Percentiles rank a stretch among this genome's conserved stretches.
phyloP scores from a whole-genome alignment of 2,329 filamentous ascomycete genomes.

The Fusarium staphyleae region DNA sequence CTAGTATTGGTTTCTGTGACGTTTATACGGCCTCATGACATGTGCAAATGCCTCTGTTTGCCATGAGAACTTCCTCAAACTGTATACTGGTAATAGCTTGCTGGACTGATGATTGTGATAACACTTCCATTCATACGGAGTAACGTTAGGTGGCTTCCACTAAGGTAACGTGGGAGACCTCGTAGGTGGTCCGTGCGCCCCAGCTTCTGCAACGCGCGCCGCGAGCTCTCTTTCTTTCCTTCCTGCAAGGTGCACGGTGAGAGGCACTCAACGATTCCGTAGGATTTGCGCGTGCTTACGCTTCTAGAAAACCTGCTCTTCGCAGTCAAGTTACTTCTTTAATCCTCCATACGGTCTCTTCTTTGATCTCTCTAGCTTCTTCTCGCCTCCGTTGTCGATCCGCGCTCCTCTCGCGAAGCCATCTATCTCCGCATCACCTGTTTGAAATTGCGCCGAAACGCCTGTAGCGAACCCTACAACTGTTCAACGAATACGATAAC shows the following conservation, averaged over 20 bases:
- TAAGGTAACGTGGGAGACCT: constrained; percentile 8
- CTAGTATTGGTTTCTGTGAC: too few relatives aligned
- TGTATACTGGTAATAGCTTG: too few relatives aligned
- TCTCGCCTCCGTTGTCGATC: not conserved
- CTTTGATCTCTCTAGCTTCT: constrained; percentile 1
- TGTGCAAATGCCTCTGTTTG: too few relatives aligned
- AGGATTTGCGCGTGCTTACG: constrained; percentile 25
- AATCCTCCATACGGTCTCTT: not conserved
- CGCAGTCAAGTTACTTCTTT: constrained; percentile 1
- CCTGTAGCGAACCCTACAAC: constrained; percentile 20
- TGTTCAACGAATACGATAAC: constrained; percentile 16
- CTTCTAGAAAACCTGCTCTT: constrained; percentile 13
- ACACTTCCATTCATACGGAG: too few relatives aligned
- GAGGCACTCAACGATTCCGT: constrained; percentile 15
- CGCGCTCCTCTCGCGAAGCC: constrained; percentile 3
- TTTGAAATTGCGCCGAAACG: constrained; percentile 27
- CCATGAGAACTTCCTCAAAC: too few relatives aligned
- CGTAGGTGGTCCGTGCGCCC: constrained; percentile 27
- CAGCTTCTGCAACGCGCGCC: constrained; percentile 35
- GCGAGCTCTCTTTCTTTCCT: constrained; percentile 29
- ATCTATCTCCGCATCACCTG: constrained; percentile 16
- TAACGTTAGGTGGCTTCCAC: too few relatives aligned
- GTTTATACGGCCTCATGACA: too few relatives aligned
- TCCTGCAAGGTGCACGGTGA: constrained; percentile 26
- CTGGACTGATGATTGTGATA: not conserved